Evolutionary conservation across 805 yeast species (phyloP).

Genomic region (Candida berthetii): DNA sequence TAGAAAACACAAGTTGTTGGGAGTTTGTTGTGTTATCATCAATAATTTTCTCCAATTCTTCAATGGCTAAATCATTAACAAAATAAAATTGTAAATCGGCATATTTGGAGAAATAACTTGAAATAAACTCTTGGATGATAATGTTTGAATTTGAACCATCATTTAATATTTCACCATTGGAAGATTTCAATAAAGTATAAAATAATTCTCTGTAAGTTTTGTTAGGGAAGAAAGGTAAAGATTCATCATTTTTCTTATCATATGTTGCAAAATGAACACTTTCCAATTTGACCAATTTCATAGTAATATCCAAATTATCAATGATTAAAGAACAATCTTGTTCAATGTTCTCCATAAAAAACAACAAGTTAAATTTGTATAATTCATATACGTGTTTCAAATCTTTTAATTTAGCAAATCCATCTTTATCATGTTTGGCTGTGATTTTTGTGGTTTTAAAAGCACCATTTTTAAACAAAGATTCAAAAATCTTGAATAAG

Average conservation of each 20-base stretch:
- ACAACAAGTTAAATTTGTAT: conserved; percentile 40
- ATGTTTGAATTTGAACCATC: conserved; percentile 46
- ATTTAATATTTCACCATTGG: conserved; percentile 29
- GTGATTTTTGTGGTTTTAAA: conserved; percentile 6
- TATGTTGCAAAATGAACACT: conserved; percentile 44
- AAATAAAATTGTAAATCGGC: conserved; percentile 81
- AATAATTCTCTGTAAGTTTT: conserved; percentile 39
- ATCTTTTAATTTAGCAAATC: conserved; percentile 54
- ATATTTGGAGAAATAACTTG: conserved; percentile 44
- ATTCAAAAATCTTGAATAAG: conserved; percentile 16
- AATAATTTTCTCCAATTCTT: conserved; percentile 15
- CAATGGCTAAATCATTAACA: conserved; percentile 39
- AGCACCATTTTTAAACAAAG: conserved; percentile 9
- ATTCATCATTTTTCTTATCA: conserved; percentile 15
- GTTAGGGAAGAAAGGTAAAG: conserved; percentile 61
- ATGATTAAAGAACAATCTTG: conserved; percentile 40
- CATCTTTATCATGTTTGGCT: conserved; percentile 33
- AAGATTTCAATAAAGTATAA: conserved; percentile 27
- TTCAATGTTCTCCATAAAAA: conserved; percentile 30
- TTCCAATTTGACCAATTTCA: conserved; percentile 55
- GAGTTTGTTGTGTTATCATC: conserved; percentile 7
- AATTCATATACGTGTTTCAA: conserved; percentile 48
- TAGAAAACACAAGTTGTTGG: conserved; percentile 19
- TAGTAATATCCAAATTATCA: conserved; percentile 48
- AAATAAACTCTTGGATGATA: conserved; percentile 48